Percentiles rank a stretch among this genome's conserved stretches.
Evolutionary conservation across 768 basidiomycete species (phyloP).

Genomic region (Pleurotus eryngii): DNA sequence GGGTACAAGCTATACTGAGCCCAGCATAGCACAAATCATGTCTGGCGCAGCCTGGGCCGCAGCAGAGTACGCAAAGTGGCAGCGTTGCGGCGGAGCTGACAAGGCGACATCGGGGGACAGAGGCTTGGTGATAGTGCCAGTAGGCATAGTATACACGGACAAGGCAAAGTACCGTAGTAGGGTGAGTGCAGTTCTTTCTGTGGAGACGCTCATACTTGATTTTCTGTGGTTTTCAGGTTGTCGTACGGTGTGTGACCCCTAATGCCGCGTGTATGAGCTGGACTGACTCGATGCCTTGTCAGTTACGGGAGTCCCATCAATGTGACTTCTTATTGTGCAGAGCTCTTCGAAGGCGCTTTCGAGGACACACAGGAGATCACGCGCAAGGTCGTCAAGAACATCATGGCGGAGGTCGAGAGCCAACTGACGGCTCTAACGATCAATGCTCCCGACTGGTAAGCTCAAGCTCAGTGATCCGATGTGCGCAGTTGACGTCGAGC

Average conservation of each 20-base stretch:
- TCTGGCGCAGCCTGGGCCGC: conserved; percentile 73
- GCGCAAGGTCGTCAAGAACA: conserved; percentile 50
- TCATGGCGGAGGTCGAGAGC: conserved; percentile 49
- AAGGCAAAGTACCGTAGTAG: conserved; percentile 63
- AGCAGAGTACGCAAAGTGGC: conserved; percentile 58
- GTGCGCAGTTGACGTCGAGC: no score
- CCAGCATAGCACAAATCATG: conserved; percentile 43
- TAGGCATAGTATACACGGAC: conserved; percentile 68
- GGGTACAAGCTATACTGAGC: conserved; percentile 51
- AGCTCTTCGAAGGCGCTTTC: conserved; percentile 32
- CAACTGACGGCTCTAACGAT: conserved; percentile 52
- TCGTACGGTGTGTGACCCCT: conserved; percentile 9
- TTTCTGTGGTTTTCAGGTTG: conserved; percentile 18
- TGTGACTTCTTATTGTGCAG: conserved; percentile 47
- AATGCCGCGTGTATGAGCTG: not conserved
- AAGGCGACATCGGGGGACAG: conserved; percentile 9
- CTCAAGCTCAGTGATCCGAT: no score
- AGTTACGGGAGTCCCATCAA: conserved; percentile 55
- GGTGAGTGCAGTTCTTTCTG: conserved; percentile 26
- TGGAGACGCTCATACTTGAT: not conserved
- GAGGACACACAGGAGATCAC: conserved; percentile 32
- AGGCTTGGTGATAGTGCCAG: conserved; percentile 52
- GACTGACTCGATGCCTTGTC: not conserved
- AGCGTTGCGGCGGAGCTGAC: conserved; percentile 12
- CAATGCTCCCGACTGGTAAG: conserved; percentile 68